Evolutionary conservation across 768 basidiomycete genomes (phyloP).

Genomic region (Kockovaella imperatae): DNA sequence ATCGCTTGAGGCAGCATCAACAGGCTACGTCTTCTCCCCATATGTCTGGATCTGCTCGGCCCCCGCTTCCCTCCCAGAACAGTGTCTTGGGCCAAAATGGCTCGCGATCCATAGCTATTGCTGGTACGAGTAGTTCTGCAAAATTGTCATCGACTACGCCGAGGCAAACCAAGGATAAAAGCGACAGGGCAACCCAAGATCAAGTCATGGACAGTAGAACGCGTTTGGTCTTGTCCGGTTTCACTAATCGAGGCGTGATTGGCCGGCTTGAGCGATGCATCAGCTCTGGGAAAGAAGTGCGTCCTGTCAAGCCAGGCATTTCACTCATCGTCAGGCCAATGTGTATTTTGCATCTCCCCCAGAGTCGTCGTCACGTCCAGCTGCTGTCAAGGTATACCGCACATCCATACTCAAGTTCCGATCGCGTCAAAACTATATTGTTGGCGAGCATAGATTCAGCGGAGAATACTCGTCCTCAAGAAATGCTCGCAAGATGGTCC

Average conservation of each 20-base stretch:
- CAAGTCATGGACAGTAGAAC: conserved; percentile 97
- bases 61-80: conserved; percentile 58
- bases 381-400: conserved; percentile 96
- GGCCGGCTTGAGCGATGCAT: conserved; percentile 92
- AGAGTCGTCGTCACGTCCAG: conserved; percentile 53
- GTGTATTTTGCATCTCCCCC: conserved; percentile 75
- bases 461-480: conserved; percentile 61
- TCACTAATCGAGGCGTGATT: conserved; percentile 82
- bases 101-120: too few species aligned
- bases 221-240: conserved; percentile 84
- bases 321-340: conserved; percentile 60
- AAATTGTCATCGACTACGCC: too few species aligned
- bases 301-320: conserved; percentile 11
- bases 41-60: conserved; percentile 36
- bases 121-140: too few species aligned
- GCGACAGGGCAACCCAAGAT: conserved; percentile 91
- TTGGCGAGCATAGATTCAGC: conserved; percentile 91
- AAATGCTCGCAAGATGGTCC: conserved; percentile 97
- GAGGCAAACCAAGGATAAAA: conserved; percentile 89
- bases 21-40: conserved; percentile 47
- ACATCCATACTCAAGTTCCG: conserved; percentile 97
- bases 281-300: conserved; percentile 93
- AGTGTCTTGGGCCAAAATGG: too few species aligned
- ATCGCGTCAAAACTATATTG: conserved; percentile 92
- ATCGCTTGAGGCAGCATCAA: conserved; percentile 84